Evolutionary conservation across 2,329 filamentous ascomycete genomes (phyloP), one percentile per base, ranked within the genome.

Genomic region (Aspergillus aculeatinus): DNA sequence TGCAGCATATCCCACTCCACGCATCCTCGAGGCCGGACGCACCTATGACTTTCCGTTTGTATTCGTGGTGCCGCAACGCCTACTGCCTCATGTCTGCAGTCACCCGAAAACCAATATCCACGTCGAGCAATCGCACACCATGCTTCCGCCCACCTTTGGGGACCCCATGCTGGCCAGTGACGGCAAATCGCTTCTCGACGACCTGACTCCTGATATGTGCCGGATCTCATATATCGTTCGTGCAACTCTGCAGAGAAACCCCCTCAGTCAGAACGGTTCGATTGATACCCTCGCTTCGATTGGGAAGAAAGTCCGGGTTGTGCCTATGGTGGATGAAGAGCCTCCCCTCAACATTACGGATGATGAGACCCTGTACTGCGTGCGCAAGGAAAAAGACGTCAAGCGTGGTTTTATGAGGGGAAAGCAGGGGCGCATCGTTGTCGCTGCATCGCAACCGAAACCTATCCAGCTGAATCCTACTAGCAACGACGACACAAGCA

Each of bases 161-260:
- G 86, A 88, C 59, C 76, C 81, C 9, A 81, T 82, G 67, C 71
- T 83, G n/a, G 77, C 80, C 50, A 79, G 79, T 25, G 78, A 81
- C 62, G 82, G 82, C 10, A 78, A 77, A 39, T 74, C 74, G 2
- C 70, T 84, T 19, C 76, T 85, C 47, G 85, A 89, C 67, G 87
- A 89, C 65, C 76, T 88, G 69, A 78, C 84, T 2, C 87, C 87
- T 0, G 81, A 85, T 9, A 88, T 89, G 86, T 77, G 80, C 35
- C 84, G 80, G 68, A 82, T 89, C 50, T 76, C 77, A 2, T 89
- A 89, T 66, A 78, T 77, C 1, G 77, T 89, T 59, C 78, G 80
- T 35, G 80, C 79, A 11, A 78, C 77, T 35, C 70, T 86, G 21
- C 35, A 62, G 51, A 55, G 59, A 44, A 64, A 59, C 19, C 57